Evolutionary conservation across 345 rosid genomes (phyloP).

Genomic region (Salix purpurea): DNA sequence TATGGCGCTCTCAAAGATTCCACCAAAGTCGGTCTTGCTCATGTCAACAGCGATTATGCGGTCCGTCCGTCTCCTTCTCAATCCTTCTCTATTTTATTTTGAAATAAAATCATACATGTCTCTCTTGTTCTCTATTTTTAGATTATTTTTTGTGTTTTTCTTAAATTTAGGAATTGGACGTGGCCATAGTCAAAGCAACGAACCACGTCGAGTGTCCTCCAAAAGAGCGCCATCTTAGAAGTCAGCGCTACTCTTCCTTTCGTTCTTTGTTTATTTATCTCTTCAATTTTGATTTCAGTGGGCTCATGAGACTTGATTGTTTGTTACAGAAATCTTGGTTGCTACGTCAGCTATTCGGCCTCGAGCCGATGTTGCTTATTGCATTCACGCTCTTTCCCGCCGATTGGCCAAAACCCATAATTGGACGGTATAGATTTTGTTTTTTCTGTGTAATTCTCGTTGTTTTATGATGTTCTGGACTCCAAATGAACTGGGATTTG

Average conservation of each 20-base stretch:
- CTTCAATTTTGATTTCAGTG: not conserved
- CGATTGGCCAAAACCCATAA: slow-evolving; percentile 79
- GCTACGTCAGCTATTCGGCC: slow-evolving; percentile 78
- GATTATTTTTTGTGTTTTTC: slow-evolving; percentile 13
- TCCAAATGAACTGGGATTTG: not conserved
- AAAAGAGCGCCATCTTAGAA: slow-evolving; percentile 87
- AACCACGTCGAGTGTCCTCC: slow-evolving; percentile 98
- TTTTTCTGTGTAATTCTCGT: not conserved
- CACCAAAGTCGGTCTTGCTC: slow-evolving; percentile 99
- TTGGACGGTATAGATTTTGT: slow-evolving; percentile 64
- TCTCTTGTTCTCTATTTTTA: not conserved
- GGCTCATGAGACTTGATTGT: not conserved
- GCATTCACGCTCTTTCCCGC: slow-evolving; percentile 77
- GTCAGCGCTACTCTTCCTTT: slow-evolving; percentile 34
- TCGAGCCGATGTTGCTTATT: slow-evolving; percentile 88
- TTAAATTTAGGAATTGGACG: slow-evolving; percentile 77
- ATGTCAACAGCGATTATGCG: slow-evolving; percentile 96
- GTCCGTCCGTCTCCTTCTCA: slow-evolving; percentile 38
- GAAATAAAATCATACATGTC: not conserved
- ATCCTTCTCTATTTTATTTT: not conserved
- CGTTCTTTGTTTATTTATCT: not conserved
- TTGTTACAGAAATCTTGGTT: slow-evolving; percentile 55
- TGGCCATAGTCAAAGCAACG: slow-evolving; percentile 93
- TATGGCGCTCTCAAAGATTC: slow-evolving; percentile 92
- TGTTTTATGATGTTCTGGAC: not conserved